Evolutionary conservation across 371 early-diverging fungal species (phyloP).

Genomic region (Mortierella sp.): DNA sequence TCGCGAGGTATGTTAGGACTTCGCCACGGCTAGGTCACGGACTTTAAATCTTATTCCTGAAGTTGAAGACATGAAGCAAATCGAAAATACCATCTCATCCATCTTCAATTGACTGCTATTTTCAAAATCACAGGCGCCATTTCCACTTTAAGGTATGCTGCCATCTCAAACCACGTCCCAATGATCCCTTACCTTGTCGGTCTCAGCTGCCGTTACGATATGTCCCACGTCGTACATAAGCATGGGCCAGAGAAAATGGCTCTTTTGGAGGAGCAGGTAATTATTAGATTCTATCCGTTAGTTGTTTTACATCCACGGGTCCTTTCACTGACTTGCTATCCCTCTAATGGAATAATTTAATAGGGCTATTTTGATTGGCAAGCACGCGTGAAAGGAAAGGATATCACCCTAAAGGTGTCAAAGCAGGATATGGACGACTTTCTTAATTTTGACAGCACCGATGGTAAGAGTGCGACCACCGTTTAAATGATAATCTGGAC

Average conservation of each 20-base stretch:
- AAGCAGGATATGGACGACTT: conserved; percentile 47
- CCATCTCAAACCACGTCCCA: conserved; percentile 53
- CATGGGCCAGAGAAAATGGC: conserved; percentile 43
- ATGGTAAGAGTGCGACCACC: conserved; percentile 18
- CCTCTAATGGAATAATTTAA: neutral
- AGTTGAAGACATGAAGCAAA: neutral
- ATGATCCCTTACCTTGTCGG: conserved; percentile 60
- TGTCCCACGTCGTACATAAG: conserved; percentile 56
- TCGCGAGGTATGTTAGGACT: conserved; percentile 27
- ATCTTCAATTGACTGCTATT: neutral
- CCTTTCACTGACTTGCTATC: neutral
- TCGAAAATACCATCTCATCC: neutral
- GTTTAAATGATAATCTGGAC: too few relatives aligned
- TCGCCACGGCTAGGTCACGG: neutral
- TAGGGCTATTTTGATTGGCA: conserved; percentile 56
- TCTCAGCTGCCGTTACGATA: conserved; percentile 67
- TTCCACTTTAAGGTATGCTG: conserved; percentile 68
- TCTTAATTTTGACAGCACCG: conserved; percentile 46
- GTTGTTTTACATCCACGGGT: neutral
- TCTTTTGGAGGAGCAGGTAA: conserved; percentile 52
- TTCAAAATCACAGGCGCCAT: conserved; percentile 60
- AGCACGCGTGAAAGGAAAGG: conserved; percentile 42
- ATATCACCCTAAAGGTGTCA: conserved; percentile 43
- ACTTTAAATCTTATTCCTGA: neutral
- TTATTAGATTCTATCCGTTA: neutral